phyloP scores from a whole-genome alignment of 192 early-diverging fungal genomes.

The Mortierella antarctica region DNA sequence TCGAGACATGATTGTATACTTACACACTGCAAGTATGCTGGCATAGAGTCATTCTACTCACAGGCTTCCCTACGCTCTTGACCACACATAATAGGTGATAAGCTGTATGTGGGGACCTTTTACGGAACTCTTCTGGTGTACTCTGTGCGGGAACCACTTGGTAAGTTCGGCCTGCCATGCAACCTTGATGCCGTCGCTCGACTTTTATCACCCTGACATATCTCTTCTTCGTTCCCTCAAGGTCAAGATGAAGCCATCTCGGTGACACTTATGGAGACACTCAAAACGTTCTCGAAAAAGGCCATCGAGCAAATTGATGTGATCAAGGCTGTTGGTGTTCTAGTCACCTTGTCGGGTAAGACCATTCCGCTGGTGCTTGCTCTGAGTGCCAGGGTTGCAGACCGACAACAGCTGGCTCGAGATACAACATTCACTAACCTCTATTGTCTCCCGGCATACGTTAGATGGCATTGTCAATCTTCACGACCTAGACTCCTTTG shows the following conservation, averaged over 20 bases:
- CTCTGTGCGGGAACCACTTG: conserved; percentile 67
- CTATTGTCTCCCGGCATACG: not conserved
- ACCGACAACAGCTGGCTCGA: not conserved
- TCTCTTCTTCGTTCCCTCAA: conserved; percentile 1
- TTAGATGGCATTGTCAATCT: conserved; percentile 79
- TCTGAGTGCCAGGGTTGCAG: no score
- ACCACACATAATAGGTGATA: conserved; percentile 61
- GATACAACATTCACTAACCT: not conserved
- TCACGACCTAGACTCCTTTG: conserved; percentile 79
- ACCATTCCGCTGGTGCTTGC: not conserved
- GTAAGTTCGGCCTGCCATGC: conserved; percentile 30
- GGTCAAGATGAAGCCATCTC: conserved; percentile 61
- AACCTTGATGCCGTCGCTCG: not conserved
- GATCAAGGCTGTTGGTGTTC: conserved; percentile 77
- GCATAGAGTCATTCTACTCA: not conserved
- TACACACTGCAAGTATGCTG: not conserved
- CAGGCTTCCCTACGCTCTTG: not conserved
- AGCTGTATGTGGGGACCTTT: conserved; percentile 77
- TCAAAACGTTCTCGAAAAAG: conserved; percentile 75
- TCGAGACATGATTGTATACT: not conserved
- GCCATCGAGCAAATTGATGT: conserved; percentile 80
- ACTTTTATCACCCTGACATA: not conserved
- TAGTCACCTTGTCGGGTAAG: conserved; percentile 75
- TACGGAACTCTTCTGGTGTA: conserved; percentile 77
- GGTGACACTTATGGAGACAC: conserved; percentile 72